Base-by-base conservation (phyloP, 148 eudicot genomes). In the Rhododendron williamsianum region DNA sequence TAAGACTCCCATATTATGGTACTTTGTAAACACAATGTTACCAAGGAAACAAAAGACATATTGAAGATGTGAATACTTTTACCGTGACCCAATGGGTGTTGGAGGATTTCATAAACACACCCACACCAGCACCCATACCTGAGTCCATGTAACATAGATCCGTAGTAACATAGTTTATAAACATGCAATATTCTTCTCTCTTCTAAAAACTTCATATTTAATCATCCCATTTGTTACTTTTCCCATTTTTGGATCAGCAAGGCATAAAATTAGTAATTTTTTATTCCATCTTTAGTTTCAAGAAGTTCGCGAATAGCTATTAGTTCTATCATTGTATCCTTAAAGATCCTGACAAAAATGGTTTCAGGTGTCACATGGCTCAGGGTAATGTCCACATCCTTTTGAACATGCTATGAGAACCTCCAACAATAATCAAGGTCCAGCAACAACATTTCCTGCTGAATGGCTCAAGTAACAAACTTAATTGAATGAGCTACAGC, bases 311-410 rank as follows among this genome's bases (percentile, higher is more conserved):
- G 45, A 6, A 67, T 27, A 82, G 23, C 38, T 25, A 35, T 16
- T 67, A 2, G 13, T 67, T 46, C 65, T 65, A n/a, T 51, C 19
- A 30, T 54, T 4, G 45, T 52, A 9, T 35, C 48, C 48, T 36
- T 56, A 6, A 9, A 13, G 3, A 73, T 51, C 9, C 51, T 45
- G 12, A 12, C 10, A 80, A 73, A 73, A 27, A 23, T 25, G 41
- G 23, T 67, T 82, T 82, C 84, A 45, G 54, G 38, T 67, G 76
- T 67, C 77, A 52, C 74, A 60, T 36, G 52, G 45, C 51, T 23
- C 30, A 35, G 19, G 73, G 23, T 58, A 36, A 79, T 30, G 38
- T 80, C 56, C 41, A 80, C 21, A 78, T 78, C 36, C 52, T 27
- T 48, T 35, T n/a, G 15, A 6, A 46, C 18, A 25, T 78, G 81